These are phyloP conservation scores for Sophora flavescens DNA, from an alignment of 306 rosid species.

Conservation along the genomic window DNA sequence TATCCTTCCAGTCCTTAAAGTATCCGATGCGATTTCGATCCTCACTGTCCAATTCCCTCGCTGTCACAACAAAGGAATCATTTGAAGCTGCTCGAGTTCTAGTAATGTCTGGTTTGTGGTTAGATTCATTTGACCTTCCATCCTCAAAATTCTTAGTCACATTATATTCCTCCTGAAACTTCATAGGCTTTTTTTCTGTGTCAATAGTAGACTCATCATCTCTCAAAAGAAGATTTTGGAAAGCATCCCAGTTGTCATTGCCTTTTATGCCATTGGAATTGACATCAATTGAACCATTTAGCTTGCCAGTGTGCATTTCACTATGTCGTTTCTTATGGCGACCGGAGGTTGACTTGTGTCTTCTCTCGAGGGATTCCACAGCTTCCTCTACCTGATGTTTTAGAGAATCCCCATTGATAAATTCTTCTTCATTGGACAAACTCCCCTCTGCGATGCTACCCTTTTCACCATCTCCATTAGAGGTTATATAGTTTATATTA, in stretches of 20 bases:
- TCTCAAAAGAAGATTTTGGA: slow-evolving; percentile 87
- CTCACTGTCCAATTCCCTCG: slow-evolving; percentile 51
- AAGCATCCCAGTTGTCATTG: slow-evolving; percentile 82
- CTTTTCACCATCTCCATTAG: slow-evolving; percentile 79
- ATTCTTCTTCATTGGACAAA: slow-evolving; percentile 72
- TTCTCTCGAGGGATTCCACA: slow-evolving; percentile 82
- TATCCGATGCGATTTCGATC: slow-evolving; percentile 46
- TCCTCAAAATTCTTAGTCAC: slow-evolving; percentile 51
- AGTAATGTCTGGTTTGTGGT: slow-evolving; percentile 49
- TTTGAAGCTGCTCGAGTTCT: slow-evolving; percentile 60
- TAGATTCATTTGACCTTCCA: slow-evolving; percentile 54
- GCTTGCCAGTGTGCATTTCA: slow-evolving; percentile 44
- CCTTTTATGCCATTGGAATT: slow-evolving; percentile 59
- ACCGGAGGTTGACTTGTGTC: slow-evolving; percentile 65
- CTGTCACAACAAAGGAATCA: slow-evolving; percentile 72
- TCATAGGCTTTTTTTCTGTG: slow-evolving; percentile 49
- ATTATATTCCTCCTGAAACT: slow-evolving; percentile 59
- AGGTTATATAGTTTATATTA: slow-evolving; percentile 93
- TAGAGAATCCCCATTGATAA: slow-evolving; percentile 74
- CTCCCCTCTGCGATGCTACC: slow-evolving; percentile 71
- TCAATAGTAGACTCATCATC: slow-evolving; percentile 64
- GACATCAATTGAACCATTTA: slow-evolving; percentile 51
- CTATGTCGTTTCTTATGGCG: slow-evolving; percentile 64
- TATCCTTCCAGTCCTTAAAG: slow-evolving; percentile 64
- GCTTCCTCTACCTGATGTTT: slow-evolving; percentile 90